Evolutionary conservation across 1,284 basidiomycete species (phyloP).

Genomic region (Porogramme epimiltina): DNA sequence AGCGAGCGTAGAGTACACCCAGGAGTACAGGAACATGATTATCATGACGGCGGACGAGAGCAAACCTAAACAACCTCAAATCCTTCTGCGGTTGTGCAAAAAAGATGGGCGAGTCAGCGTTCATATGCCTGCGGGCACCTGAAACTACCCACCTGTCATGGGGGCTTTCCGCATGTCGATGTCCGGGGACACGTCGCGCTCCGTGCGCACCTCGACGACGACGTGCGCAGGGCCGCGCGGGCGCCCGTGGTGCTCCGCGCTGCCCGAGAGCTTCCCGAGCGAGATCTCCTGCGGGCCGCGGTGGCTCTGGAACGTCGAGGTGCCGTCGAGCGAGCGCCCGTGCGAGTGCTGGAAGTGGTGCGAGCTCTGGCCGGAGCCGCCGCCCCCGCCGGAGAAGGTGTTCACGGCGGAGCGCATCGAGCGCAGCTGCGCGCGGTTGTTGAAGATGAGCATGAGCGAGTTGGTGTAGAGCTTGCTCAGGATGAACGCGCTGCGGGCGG

Average conservation of each 20-base stretch:
- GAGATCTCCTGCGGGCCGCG: neutral
- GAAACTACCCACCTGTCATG: neutral
- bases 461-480: constrained; percentile 21
- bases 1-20: neutral
- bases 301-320: neutral
- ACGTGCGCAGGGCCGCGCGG: too few species aligned
- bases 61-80: too few species aligned
- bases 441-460: constrained; percentile 16
- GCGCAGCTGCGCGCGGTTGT: constrained; percentile 13
- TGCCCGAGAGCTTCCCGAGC: neutral
- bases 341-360: too few species aligned
- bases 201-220: too few species aligned
- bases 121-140: too few species aligned
- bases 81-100: too few species aligned
- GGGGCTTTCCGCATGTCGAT: neutral
- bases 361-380: neutral
- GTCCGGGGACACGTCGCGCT: neutral
- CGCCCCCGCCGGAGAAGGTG: neutral
- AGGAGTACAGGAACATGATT: neutral
- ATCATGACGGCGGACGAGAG: too few species aligned
- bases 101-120: too few species aligned
- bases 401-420: neutral
- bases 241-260: neutral
- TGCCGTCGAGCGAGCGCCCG: too few species aligned
- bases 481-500: constrained; percentile 1